Percentiles rank a stretch among this genome's conserved stretches.
These are phyloP conservation scores for Kluyveromyces siamensis DNA, from an alignment of 805 yeast genomes.

Conservation along the genomic window DNA sequence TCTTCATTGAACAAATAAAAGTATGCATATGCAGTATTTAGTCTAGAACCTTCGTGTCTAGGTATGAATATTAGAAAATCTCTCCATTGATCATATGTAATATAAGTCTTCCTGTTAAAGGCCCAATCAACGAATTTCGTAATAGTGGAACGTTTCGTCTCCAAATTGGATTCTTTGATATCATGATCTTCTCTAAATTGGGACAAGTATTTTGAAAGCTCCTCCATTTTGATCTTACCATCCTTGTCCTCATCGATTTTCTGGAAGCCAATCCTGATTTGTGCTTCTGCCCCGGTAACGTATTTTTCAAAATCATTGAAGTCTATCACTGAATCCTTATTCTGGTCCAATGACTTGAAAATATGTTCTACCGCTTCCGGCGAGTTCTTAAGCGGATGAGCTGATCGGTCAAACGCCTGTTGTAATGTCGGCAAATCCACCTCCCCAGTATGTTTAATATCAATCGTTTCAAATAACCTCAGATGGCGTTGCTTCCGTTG, in stretches of 20 bases:
- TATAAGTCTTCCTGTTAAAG: conserved; percentile 33
- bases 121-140: conserved; percentile 26
- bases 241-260: conserved; percentile 64
- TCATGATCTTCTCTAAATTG: conserved; percentile 32
- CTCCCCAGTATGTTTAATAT: conserved; percentile 30
- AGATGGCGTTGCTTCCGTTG: conserved; percentile 30
- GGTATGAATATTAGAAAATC: conserved; percentile 80
- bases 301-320: conserved; percentile 60
- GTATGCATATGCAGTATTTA: conserved; percentile 71
- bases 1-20: conserved; percentile 55
- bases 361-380: conserved; percentile 49
- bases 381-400: conserved; percentile 59
- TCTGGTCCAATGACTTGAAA: conserved; percentile 50
- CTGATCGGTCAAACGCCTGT: conserved; percentile 34
- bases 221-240: conserved; percentile 57
- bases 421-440: conserved; percentile 31
- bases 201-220: conserved; percentile 57
- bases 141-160: conserved; percentile 8
- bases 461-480: conserved; percentile 37
- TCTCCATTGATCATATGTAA: conserved; percentile 81
- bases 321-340: conserved; percentile 49
- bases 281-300: conserved; percentile 57
- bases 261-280: conserved; percentile 59
- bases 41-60: conserved; percentile 62
- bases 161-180: conserved; percentile 1